Evolutionary conservation across 1,139 yeast genomes (phyloP), one percentile per base, ranked within the genome.

Genomic region (Geotrichum macrosporum): DNA sequence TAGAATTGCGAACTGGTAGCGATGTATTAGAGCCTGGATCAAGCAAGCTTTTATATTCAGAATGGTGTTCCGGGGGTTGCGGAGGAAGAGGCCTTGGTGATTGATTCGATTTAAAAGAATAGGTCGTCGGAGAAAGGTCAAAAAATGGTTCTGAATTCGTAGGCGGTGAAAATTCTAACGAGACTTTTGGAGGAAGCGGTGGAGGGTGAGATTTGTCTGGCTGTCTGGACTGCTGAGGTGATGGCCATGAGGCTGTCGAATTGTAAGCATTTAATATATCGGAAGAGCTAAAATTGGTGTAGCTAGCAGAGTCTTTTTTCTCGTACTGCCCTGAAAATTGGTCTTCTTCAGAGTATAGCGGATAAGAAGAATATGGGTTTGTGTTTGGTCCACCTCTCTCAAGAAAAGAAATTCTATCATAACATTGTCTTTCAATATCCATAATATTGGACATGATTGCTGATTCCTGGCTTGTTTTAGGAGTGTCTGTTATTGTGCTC

Each of bases 381-480:
- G 41, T 49, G 24, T 46, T 42, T 13, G 50, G 47, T 16, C 52
- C 48, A 3, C 52, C 50, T 3, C 50, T 47, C 31, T 49, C 50
- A 10, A 65, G 53, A 41, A 58, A 62, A 22, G 54, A 47, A 30
- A 66, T 65, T 21, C 70, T 54, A 45, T 66, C 69, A 36, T 58
- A 61, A 53, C 70, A 66, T 52, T 66, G 69, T 34, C 66, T 59
- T 52, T 66, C 69, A 34, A 66, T 63, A 50, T 65, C 68, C 50
- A 59, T 53, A 46, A 66, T 58, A 39, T 64, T 62, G 33, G 65
- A 55, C 57, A 65, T 57, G 45, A 66, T 53, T 26, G 61, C 55
- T 48, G 62, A 61, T 45, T 66, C 68, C 24, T 57, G 57, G n/a
- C 59, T 56, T 9, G 60, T 53, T 30, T 55, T 53, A 6, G 65